Percentiles rank a stretch among this genome's conserved stretches.
phyloP scores from a whole-genome alignment of 331 rosid genomes.

The Acacia pycnantha region DNA sequence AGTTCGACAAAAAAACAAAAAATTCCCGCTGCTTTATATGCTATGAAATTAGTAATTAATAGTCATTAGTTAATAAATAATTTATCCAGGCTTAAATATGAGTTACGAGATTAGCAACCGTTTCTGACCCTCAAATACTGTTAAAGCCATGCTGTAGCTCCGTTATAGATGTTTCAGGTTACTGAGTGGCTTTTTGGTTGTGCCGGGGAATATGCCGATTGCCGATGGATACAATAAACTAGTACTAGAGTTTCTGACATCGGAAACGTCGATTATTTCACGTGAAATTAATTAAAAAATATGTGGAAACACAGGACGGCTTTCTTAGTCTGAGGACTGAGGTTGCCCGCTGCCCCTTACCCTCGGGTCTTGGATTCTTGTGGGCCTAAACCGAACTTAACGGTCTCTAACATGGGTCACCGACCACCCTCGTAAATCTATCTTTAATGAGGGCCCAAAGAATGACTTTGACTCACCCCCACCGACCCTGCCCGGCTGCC shows the following conservation, averaged over 20 bases:
- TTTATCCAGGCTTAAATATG: background rate
- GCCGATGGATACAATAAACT: background rate
- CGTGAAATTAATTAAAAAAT: background rate
- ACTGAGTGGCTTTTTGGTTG: background rate
- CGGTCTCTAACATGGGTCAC: slow-evolving; percentile 25
- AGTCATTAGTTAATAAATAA: background rate
- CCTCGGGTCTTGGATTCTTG: slow-evolving; percentile 32
- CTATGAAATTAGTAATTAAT: background rate
- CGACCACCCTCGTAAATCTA: slow-evolving; percentile 3
- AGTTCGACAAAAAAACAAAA: background rate
- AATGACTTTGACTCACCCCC: slow-evolving; percentile 34
- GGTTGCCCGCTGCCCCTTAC: slow-evolving; percentile 8
- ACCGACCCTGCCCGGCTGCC: slow-evolving; percentile 36
- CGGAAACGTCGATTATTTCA: background rate
- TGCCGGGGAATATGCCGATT: background rate
- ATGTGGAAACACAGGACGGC: no score
- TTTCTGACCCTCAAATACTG: background rate
- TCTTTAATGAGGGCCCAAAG: slow-evolving; percentile 5
- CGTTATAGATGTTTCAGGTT: background rate
- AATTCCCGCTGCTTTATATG: background rate
- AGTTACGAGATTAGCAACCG: background rate
- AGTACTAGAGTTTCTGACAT: background rate
- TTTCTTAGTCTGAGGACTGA: no score
- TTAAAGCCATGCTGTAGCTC: background rate
- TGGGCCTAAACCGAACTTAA: slow-evolving; percentile 1